Conservation (phyloP, 192 early-diverging fungal species). For the Gamsiella multidivaricata region DNA sequence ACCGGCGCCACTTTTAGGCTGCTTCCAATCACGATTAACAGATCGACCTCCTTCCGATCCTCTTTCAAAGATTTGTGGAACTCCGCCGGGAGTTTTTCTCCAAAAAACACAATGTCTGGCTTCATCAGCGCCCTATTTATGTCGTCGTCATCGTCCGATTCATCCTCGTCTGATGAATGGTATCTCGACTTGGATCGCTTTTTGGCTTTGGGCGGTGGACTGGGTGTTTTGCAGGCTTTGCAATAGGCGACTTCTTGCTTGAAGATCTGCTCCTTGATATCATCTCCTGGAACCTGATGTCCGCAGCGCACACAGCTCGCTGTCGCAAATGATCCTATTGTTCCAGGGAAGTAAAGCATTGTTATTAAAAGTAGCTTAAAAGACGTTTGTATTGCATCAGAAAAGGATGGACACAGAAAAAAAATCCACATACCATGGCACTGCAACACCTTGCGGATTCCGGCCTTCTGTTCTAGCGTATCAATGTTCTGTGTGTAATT, state of each 20-base stretch:
- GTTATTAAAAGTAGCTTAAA: not conserved
- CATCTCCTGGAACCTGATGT: constrained; percentile 79
- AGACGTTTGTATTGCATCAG: not conserved
- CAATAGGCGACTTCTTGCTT: constrained; percentile 81
- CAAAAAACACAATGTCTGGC: constrained; percentile 98
- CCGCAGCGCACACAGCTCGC: constrained; percentile 93
- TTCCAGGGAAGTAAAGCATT: not conserved
- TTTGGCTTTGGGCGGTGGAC: constrained; percentile 29
- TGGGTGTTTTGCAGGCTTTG: constrained; percentile 66
- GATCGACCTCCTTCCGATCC: constrained; percentile 84
- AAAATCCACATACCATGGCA: constrained; percentile 81
- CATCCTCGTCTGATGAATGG: constrained; percentile 28
- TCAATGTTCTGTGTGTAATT: constrained; percentile 99
- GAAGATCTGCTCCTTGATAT: constrained; percentile 85
- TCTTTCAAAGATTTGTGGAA: constrained; percentile 79
- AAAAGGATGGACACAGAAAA: not conserved
- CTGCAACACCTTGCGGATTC: constrained; percentile 84
- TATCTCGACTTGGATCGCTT: constrained; percentile 11
- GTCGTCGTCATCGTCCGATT: constrained; percentile 58
- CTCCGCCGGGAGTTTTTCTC: constrained; percentile 88
- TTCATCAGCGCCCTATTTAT: constrained; percentile 78
- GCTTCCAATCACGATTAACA: constrained; percentile 97
- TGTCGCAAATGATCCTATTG: constrained; percentile 87
- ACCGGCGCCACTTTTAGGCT: constrained; percentile 96
- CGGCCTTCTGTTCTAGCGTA: constrained; percentile 89